Evolutionary conservation across 257 asterid species (phyloP).

Genomic region (Penstemon newberryi): DNA sequence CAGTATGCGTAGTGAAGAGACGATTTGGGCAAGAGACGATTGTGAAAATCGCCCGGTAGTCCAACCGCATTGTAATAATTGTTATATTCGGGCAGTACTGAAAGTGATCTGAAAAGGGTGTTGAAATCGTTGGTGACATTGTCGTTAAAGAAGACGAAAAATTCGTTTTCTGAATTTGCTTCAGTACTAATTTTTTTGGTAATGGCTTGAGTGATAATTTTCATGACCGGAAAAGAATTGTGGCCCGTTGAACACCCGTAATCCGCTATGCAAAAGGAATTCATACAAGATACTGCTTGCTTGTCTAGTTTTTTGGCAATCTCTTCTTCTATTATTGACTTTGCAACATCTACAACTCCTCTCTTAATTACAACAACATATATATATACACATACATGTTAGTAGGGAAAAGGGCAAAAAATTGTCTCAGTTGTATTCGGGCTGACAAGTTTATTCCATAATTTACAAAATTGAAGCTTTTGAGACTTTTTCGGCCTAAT

Average conservation of each 20-base stretch:
- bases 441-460: no score
- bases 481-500: no score
- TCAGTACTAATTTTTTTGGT: not conserved
- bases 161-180: not conserved
- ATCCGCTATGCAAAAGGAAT: constrained; percentile 32
- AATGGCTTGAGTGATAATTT: constrained; percentile 32
- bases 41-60: constrained; percentile 31
- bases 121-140: constrained; percentile 35
- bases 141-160: constrained; percentile 32
- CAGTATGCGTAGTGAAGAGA: constrained; percentile 40
- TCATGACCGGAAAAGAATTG: constrained; percentile 38
- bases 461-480: no score
- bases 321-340: constrained; percentile 29
- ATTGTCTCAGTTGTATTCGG: no score
- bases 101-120: constrained; percentile 34
- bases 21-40: constrained; percentile 28
- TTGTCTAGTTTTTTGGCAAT: constrained; percentile 11
- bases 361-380: constrained; percentile 4
- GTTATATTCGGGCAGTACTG: not conserved
- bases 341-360: constrained; percentile 23
- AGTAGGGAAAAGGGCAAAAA: no score
- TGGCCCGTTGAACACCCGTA: constrained; percentile 51
- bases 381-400: no score
- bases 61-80: constrained; percentile 23
- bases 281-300: not conserved